Conservation (phyloP, 257 asterid species). For the Prunella vulgaris region DNA sequence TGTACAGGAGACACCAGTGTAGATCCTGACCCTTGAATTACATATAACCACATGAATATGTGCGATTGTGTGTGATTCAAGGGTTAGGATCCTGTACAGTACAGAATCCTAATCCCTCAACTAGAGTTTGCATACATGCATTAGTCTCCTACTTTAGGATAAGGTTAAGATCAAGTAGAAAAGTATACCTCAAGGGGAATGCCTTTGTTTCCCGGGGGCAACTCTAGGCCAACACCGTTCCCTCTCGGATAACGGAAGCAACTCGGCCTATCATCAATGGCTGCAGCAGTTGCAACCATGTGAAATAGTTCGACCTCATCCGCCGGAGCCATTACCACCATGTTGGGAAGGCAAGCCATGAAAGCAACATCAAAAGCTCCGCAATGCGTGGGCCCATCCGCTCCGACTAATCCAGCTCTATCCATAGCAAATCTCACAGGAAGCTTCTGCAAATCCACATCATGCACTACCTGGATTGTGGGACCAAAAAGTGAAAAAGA, state of each 20-base stretch:
- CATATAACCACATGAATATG: too few relatives aligned
- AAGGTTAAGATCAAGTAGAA: neutral
- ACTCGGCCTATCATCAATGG: conserved; percentile 89
- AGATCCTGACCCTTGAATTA: too few relatives aligned
- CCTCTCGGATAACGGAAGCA: conserved; percentile 94
- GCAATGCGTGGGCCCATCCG: conserved; percentile 97
- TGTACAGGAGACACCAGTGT: too few relatives aligned
- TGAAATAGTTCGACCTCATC: conserved; percentile 89
- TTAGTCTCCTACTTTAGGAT: neutral
- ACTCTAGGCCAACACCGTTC: conserved; percentile 70
- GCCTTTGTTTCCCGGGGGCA: conserved; percentile 89
- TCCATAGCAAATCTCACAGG: conserved; percentile 96
- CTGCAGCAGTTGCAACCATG: conserved; percentile 97
- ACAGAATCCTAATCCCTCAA: too few relatives aligned
- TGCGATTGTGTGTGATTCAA: too few relatives aligned
- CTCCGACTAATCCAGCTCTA: conserved; percentile 92
- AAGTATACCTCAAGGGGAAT: conserved; percentile 65
- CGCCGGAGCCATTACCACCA: conserved; percentile 98
- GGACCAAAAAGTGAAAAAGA: conserved; percentile 6
- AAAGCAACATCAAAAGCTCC: conserved; percentile 82
- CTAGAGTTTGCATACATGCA: too few relatives aligned
- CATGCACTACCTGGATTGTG: conserved; percentile 75
- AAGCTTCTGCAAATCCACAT: conserved; percentile 94
- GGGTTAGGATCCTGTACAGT: too few relatives aligned
- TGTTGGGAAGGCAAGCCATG: conserved; percentile 98